phyloP scores from a whole-genome alignment of 2,329 filamentous ascomycete species.

The Fusarium liriodendri region DNA sequence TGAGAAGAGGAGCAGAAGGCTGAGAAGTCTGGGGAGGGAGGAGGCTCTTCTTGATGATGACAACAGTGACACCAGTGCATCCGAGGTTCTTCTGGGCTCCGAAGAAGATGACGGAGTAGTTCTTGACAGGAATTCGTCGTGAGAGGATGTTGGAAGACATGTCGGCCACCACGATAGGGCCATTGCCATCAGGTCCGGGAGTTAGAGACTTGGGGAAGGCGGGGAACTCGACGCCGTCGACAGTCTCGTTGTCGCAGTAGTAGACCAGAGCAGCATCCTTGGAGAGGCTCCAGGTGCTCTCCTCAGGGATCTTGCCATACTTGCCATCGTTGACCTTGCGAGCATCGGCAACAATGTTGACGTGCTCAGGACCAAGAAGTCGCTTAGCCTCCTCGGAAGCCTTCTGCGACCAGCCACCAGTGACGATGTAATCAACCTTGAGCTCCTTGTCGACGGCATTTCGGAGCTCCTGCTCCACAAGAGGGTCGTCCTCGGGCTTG shows the following conservation, averaged over 20 bases:
- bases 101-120: conserved; percentile 89
- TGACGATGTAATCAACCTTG: conserved; percentile 89
- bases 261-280: conserved; percentile 81
- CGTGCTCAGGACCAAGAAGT: conserved; percentile 79
- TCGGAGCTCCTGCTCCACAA: conserved; percentile 68
- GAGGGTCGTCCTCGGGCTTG: conserved; percentile 60
- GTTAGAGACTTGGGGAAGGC: conserved; percentile 74
- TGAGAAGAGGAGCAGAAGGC: conserved; percentile 75
- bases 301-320: conserved; percentile 85
- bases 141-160: conserved; percentile 96
- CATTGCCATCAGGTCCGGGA: conserved; percentile 67
- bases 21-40: conserved; percentile 75
- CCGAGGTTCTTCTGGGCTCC: conserved; percentile 97
- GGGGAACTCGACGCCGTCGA: conserved; percentile 92
- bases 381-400: conserved; percentile 85
- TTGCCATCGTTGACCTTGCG: conserved; percentile 78
- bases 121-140: conserved; percentile 78
- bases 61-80: conserved; percentile 85
- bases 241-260: conserved; percentile 94
- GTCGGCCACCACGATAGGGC: conserved; percentile 86
- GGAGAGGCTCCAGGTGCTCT: conserved; percentile 80
- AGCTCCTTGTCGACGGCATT: conserved; percentile 76
- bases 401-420: conserved; percentile 89
- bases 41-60: conserved; percentile 84
- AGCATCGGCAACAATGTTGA: conserved; percentile 79